phyloP scores from a whole-genome alignment of 331 rosid genomes.

The Stylosanthes scabra region DNA sequence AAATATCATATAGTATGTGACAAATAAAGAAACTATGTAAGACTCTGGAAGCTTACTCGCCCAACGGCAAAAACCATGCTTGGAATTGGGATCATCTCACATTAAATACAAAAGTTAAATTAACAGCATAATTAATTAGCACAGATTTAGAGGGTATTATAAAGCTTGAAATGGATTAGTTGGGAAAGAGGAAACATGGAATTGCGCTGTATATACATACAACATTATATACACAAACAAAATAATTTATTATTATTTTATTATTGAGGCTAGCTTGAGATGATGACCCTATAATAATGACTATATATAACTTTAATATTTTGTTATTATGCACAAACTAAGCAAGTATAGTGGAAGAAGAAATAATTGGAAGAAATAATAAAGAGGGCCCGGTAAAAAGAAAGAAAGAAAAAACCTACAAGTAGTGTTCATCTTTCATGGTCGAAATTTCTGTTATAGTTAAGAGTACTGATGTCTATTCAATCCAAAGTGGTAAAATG shows the following conservation, averaged over 20 bases:
- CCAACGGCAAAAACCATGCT: constrained; percentile 37
- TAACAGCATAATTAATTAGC: constrained; percentile 19
- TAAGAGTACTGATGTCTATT: constrained; percentile 13
- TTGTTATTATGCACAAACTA: not conserved
- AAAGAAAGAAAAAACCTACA: not conserved
- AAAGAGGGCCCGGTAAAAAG: not conserved
- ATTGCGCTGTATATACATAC: constrained; percentile 38
- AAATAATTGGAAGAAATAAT: not conserved
- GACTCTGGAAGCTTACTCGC: constrained; percentile 7
- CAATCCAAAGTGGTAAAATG: constrained; percentile 12
- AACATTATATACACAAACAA: constrained; percentile 58
- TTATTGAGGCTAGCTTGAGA: not conserved
- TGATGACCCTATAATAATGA: constrained; percentile 8
- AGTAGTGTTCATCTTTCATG: not conserved
- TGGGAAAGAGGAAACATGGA: constrained; percentile 70
- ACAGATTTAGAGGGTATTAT: constrained; percentile 38
- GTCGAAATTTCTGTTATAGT: not conserved
- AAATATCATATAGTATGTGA: not conserved
- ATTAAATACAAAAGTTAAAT: too few relatives aligned
- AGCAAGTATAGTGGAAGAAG: constrained; percentile 8
- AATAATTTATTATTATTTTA: not conserved
- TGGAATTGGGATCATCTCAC: not conserved
- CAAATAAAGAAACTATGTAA: not conserved
- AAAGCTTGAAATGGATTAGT: constrained; percentile 44
- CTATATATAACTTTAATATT: not conserved